phyloP scores from a whole-genome alignment of 2,329 filamentous ascomycete species.

The Penicillium sp. region DNA sequence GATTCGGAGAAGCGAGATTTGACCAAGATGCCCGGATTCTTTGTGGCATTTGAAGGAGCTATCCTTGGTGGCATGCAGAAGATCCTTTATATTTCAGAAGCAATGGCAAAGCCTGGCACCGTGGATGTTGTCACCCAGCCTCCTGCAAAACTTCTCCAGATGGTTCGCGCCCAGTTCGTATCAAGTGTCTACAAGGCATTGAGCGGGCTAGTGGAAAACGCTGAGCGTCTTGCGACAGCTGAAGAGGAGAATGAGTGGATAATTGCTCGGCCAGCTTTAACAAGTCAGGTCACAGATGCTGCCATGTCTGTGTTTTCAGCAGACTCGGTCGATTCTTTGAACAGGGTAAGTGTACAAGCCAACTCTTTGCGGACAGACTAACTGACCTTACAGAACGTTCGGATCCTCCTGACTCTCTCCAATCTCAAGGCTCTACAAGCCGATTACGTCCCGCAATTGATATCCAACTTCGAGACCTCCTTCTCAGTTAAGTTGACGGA shows the following conservation, averaged over 20 bases:
- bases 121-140: constrained; percentile 82
- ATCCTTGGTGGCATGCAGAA: constrained; percentile 88
- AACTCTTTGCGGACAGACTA: not conserved
- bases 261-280: constrained; percentile 43
- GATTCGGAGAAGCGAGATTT: constrained; percentile 79
- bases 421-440: constrained; percentile 83
- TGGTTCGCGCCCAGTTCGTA: constrained; percentile 89
- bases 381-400: constrained; percentile 66
- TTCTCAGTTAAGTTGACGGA: constrained; percentile 95
- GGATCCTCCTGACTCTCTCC: constrained; percentile 89
- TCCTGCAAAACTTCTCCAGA: constrained; percentile 81
- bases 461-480: constrained; percentile 86
- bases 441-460: constrained; percentile 82
- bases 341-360: constrained; percentile 47
- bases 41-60: constrained; percentile 80
- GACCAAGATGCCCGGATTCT: constrained; percentile 85
- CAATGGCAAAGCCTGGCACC: constrained; percentile 71
- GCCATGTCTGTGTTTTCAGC: constrained; percentile 46
- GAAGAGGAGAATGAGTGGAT: constrained; percentile 58
- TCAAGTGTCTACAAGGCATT: constrained; percentile 91
- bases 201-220: constrained; percentile 96
- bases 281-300: constrained; percentile 32
- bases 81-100: constrained; percentile 89
- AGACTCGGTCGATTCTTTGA: constrained; percentile 55
- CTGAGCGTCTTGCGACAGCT: constrained; percentile 71